Conservation (phyloP, 2,329 filamentous ascomycete species). For the Apiospora malaysiana region DNA sequence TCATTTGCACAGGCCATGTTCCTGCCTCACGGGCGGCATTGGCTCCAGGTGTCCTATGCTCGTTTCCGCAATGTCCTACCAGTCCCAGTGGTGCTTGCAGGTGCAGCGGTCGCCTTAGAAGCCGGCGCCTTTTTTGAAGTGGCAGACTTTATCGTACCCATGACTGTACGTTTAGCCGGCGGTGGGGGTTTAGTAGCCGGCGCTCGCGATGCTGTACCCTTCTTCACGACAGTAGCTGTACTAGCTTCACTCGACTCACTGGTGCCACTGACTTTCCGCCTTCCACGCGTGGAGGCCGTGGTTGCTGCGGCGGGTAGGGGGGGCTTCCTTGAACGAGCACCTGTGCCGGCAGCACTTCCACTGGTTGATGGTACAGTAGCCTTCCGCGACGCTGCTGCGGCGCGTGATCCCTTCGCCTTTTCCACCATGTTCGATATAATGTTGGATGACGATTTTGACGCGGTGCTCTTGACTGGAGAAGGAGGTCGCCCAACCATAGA, state of each 20-base stretch:
- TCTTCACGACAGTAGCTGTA: constrained; percentile 68
- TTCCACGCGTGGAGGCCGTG: constrained; percentile 53
- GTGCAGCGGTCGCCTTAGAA: constrained; percentile 46
- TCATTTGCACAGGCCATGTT: constrained; percentile 25
- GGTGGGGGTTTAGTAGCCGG: constrained; percentile 44
- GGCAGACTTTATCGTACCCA: constrained; percentile 57
- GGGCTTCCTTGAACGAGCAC: constrained; percentile 42
- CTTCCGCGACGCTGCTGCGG: constrained; percentile 50
- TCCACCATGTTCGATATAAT: constrained; percentile 64
- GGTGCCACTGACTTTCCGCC: constrained; percentile 60
- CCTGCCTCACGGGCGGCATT: background rate
- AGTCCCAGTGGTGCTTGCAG: constrained; percentile 46
- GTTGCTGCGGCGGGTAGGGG: constrained; percentile 45
- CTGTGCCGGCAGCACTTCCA: constrained; percentile 40
- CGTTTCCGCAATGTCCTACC: constrained; percentile 61
- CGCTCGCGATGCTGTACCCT: constrained; percentile 48
- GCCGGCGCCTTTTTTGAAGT: constrained; percentile 56
- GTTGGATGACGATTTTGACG: constrained; percentile 46
- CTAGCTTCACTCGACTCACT: constrained; percentile 71
- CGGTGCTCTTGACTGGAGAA: constrained; percentile 65
- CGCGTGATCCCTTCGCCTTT: constrained; percentile 62
- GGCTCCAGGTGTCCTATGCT: constrained; percentile 38
- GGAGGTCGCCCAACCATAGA: constrained; percentile 62
- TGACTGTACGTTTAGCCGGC: constrained; percentile 56
- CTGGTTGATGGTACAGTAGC: constrained; percentile 52